phyloP scores from a whole-genome alignment of 148 eudicot species.

The Rhododendron molle region DNA sequence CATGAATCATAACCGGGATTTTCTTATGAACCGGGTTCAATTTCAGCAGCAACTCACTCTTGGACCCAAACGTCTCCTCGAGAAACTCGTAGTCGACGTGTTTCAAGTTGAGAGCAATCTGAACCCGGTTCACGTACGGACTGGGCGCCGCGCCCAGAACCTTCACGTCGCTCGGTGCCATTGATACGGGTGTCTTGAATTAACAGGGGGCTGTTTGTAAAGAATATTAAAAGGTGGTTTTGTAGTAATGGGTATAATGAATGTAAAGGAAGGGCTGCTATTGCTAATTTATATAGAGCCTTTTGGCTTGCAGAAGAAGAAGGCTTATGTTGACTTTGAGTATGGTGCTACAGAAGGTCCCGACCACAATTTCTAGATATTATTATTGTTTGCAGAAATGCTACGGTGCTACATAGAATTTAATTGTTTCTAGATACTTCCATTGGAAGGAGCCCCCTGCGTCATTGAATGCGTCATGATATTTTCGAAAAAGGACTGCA shows the following conservation, averaged over 20 bases:
- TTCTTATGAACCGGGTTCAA: slow-evolving; percentile 67
- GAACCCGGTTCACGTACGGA: slow-evolving; percentile 23
- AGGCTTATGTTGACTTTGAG: background rate
- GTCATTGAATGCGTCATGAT: background rate
- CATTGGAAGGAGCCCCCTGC: background rate
- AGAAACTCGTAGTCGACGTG: slow-evolving; percentile 37
- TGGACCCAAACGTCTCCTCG: slow-evolving; percentile 18
- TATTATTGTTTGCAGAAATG: too few species aligned
- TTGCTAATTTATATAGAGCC: background rate
- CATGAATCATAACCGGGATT: slow-evolving; percentile 59
- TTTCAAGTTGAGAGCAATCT: slow-evolving; percentile 38
- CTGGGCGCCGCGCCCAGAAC: slow-evolving; percentile 25
- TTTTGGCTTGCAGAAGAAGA: background rate
- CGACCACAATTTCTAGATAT: too few species aligned
- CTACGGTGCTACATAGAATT: too few species aligned
- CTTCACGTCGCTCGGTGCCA: slow-evolving; percentile 26
- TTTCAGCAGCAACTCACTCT: slow-evolving; percentile 55
- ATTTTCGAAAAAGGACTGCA: too few species aligned
- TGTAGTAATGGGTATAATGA: background rate
- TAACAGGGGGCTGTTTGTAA: background rate
- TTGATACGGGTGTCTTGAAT: background rate
- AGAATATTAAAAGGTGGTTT: too few species aligned
- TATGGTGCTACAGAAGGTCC: background rate
- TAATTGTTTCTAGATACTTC: too few species aligned
- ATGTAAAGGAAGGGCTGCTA: background rate